Conservation (phyloP, 2,329 filamentous ascomycete genomes). For the Phyllosticta paracitricarpa region DNA sequence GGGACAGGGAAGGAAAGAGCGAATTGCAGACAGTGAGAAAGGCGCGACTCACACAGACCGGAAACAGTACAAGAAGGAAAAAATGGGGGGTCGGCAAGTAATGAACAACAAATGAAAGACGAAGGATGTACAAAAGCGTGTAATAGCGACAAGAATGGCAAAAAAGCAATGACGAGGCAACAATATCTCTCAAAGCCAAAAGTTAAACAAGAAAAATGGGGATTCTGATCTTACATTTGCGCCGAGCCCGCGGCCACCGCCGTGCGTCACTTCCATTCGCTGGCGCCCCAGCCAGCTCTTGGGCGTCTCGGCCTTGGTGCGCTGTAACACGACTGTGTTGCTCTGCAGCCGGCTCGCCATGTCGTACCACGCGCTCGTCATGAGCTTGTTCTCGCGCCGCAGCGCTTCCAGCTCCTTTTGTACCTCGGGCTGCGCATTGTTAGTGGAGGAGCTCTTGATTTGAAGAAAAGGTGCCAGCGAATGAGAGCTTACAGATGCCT, state of each 20-base stretch:
- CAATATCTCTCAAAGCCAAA: background rate
- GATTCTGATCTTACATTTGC: constrained; percentile 4
- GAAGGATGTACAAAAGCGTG: background rate
- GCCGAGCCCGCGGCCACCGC: constrained; percentile 7
- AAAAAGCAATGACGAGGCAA: background rate
- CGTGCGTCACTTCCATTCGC: constrained; percentile 31
- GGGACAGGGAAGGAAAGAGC: background rate
- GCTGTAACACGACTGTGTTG: constrained; percentile 69
- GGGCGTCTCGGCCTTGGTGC: constrained; percentile 59
- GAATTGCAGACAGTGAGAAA: background rate
- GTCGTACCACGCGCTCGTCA: constrained; percentile 80
- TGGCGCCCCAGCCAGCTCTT: constrained; percentile 81
- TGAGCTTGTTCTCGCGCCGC: constrained; percentile 66
- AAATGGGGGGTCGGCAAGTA: background rate
- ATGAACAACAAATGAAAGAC: background rate
- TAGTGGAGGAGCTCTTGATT: background rate
- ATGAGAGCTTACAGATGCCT: constrained; percentile 24
- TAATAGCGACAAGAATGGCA: background rate
- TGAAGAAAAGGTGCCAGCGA: background rate
- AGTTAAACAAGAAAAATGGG: background rate
- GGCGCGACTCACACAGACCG: background rate
- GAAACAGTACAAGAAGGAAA: background rate
- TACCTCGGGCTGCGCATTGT: constrained; percentile 19
- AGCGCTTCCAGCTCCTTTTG: constrained; percentile 53
- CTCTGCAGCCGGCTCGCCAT: constrained; percentile 68